Evolutionary conservation across 78 protist species (phyloP), one percentile per base, ranked within the genome.

Genomic region (Pigoraptor vietnamica): DNA sequence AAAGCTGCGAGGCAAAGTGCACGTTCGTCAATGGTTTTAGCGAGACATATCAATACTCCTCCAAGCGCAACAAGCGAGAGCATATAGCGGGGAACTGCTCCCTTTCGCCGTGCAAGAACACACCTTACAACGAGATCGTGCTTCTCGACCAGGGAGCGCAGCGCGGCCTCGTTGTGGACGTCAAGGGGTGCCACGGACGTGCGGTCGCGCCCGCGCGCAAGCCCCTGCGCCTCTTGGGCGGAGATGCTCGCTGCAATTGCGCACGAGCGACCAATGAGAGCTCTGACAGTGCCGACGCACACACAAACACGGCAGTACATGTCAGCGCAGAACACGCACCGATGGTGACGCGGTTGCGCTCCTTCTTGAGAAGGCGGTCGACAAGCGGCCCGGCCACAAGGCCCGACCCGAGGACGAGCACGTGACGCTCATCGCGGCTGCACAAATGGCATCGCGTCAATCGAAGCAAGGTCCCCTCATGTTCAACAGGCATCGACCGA

Each of bases 351-450:
- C 35, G 2, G 29, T 23, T 90, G 48, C 67, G n/a, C 87, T 14
- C 37, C 0, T 19, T 0, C 56, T 37, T 33, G 33, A 48, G 67
- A 86, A 95, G 92, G 86, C 93, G 86, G 90, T 92, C 94, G 37
- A 95, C 90, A 14, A 91, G 2, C 37, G 95, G 93, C 0, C 40
- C 39, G 24, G 91, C 93, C 32, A 95, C 97, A 84, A 91, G 23
- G 29, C 97, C 97, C 6, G 95, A 79, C 23, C 97, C 97, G 35
- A 95, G 89, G 37, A 95, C 37, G 25, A 95, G 88, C 81, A 95
- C 92, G 24, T 86, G 84, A 29, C 34, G 0, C 23, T 34, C 55
- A 25, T 35, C n/a, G 87, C 38, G 0, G 39, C 24, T 21, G 89
- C 37, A 21, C 24, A n/a, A n/a, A n/a, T n/a, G n/a, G n/a, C n/a